Percentiles rank a stretch among this genome's conserved stretches.
Conservation (phyloP, 2,329 filamentous ascomycete species). For the Xylaria sp. region DNA sequence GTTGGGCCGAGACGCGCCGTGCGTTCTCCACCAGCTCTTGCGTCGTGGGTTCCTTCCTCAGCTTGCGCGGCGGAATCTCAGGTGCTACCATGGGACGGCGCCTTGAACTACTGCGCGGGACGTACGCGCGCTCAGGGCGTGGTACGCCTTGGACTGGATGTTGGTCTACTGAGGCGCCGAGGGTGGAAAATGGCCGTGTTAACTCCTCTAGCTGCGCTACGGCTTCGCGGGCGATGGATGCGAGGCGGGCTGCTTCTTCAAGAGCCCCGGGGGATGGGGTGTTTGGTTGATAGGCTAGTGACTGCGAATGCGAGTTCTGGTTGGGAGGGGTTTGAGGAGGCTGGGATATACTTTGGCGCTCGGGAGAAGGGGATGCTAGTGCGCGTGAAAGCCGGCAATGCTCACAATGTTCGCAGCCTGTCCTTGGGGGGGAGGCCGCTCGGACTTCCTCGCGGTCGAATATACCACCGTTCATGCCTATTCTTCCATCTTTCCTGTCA, state of each 20-base stretch:
- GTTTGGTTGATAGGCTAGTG: background rate
- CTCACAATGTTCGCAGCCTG: constrained; percentile 41
- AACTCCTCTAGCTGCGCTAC: constrained; percentile 41
- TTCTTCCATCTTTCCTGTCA: constrained; percentile 27
- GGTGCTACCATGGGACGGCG: constrained; percentile 26
- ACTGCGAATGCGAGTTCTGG: constrained; percentile 12
- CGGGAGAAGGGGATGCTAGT: constrained; percentile 24
- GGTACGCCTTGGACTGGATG: constrained; percentile 20
- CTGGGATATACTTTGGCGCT: constrained; percentile 25
- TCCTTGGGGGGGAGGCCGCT: background rate
- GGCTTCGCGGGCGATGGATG: constrained; percentile 39
- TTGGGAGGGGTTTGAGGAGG: background rate
- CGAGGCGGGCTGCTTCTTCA: constrained; percentile 41
- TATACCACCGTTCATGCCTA: constrained; percentile 14
- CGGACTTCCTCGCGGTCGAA: constrained; percentile 6
- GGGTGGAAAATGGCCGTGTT: constrained; percentile 34
- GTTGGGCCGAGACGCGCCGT: constrained; percentile 38
- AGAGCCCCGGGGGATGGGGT: constrained; percentile 28
- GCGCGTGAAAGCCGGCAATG: constrained; percentile 41
- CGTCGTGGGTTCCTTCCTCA: constrained; percentile 32
- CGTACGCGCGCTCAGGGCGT: constrained; percentile 20
- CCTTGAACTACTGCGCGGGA: constrained; percentile 2
- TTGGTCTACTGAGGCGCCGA: constrained; percentile 2
- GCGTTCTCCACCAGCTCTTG: constrained; percentile 39
- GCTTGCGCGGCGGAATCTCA: constrained; percentile 20